These are phyloP conservation scores for Argentina anserina DNA, from an alignment of 306 rosid genomes.

Conservation along the genomic window DNA sequence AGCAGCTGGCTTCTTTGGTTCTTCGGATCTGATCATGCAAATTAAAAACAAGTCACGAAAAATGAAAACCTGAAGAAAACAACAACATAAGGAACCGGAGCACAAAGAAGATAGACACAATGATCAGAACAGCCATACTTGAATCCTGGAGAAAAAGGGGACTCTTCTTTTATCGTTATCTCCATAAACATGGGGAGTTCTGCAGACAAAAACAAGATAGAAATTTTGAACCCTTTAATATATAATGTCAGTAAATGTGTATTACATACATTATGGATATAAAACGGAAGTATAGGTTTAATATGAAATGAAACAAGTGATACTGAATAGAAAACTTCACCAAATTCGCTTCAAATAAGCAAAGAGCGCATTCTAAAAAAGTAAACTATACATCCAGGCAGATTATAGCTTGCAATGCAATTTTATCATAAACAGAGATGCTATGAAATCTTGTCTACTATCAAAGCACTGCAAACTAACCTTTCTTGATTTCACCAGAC, in stretches of 20 bases:
- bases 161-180: conserved; percentile 54
- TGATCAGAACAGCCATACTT: conserved; percentile 33
- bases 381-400: no score
- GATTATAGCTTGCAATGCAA: not conserved
- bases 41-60: not conserved
- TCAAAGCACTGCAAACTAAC: conserved; percentile 30
- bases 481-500: conserved; percentile 48
- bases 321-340: no score
- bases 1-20: conserved; percentile 40
- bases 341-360: no score
- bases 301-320: not conserved
- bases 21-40: conserved; percentile 49
- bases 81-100: conserved; percentile 5
- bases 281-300: no score
- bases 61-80: no score
- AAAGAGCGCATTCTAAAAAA: no score
- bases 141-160: conserved; percentile 43
- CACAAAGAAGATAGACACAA: conserved; percentile 24
- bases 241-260: not conserved
- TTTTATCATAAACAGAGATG: not conserved
- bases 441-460: not conserved
- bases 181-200: conserved; percentile 52
- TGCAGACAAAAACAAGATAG: conserved; percentile 28
- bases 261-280: not conserved
- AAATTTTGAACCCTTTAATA: not conserved